Evolutionary conservation across 225 moss, liverwort and hornwort genomes (phyloP).

Genomic region (Straminergon stramineum): DNA sequence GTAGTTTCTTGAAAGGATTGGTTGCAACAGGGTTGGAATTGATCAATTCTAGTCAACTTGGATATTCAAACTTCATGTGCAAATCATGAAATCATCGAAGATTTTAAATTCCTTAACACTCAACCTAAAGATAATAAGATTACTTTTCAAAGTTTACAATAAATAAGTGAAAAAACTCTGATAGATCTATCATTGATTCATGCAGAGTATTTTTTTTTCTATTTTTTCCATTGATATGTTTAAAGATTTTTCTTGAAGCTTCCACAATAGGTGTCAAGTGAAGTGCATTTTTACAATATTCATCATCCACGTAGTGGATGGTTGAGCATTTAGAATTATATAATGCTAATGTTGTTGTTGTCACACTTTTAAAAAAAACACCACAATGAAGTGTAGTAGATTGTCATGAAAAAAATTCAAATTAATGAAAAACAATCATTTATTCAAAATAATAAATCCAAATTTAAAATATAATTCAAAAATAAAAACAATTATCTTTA

Average conservation of each 20-base stretch:
- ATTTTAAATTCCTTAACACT: background rate
- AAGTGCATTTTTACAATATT: background rate
- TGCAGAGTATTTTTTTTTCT: background rate
- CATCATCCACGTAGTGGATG: background rate
- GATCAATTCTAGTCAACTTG: background rate
- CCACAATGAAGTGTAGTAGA: fast-evolving
- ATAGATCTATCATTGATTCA: background rate
- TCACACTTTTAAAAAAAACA: too few species aligned
- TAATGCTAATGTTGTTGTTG: background rate
- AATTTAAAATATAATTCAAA: background rate
- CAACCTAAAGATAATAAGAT: background rate
- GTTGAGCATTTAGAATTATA: background rate
- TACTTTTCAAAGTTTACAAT: background rate
- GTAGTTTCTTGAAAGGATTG: background rate
- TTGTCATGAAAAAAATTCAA: background rate
- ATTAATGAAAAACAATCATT: background rate
- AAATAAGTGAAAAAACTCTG: background rate
- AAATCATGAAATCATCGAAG: too few species aligned
- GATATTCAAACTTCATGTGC: background rate
- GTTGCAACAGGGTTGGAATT: background rate
- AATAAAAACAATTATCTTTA: background rate
- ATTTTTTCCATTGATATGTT: background rate
- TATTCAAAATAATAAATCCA: background rate
- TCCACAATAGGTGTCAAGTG: background rate
- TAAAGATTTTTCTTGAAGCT: background rate